Base-by-base conservation (phyloP, 768 basidiomycete genomes). In the Russula ochroleuca region DNA sequence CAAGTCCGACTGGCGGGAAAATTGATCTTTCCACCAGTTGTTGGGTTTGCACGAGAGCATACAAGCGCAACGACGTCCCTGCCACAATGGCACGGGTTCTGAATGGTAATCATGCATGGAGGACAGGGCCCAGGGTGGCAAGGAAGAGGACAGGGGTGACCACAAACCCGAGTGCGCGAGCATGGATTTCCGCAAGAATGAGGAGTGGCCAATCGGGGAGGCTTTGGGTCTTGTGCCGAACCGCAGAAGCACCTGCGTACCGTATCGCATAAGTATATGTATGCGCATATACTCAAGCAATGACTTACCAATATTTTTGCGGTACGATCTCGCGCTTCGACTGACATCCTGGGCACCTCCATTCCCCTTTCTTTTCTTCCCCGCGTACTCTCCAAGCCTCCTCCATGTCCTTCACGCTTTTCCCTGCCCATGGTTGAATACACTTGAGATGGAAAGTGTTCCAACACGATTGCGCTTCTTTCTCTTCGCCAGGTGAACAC, bases 51-150 rank as follows among this genome's bases (percentile, higher is more conserved):
- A 64, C 77, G 73, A 5, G 84, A 83, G 72, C 88, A 89, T 5
- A 83, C 78, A 66, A 86, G 80, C 0, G 83, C 79, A 52, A 89
- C 76, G 1, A 76, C 73, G 38, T 83, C 79, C 64, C 83, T 81
- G 52, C 82, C 81, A 67, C 94, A 98, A 56, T 90, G 86, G 72
- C 97, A 99, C 1, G 80, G 77, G n/a, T 85, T 75, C 48, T 83
- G 81, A 0, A 89, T 84, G 6, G 88, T 90, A 13, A 96, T 82
- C 65, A 85, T 83, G 71, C 97, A 99, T 0, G 94, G 94, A 0
- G 95, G 95, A 75, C 97, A 99, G 0, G 96, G 97, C 0, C 96
- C 97, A 0, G 97, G 96, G 73, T 98, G 96, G 70, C 96, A 98
- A 15, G 79, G 78, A 15, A 94, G 72, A 0, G 94, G 84, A 72